These are phyloP conservation scores for Zalerion maritima DNA, from an alignment of 495 filamentous ascomycete species.

Conservation along the genomic window DNA sequence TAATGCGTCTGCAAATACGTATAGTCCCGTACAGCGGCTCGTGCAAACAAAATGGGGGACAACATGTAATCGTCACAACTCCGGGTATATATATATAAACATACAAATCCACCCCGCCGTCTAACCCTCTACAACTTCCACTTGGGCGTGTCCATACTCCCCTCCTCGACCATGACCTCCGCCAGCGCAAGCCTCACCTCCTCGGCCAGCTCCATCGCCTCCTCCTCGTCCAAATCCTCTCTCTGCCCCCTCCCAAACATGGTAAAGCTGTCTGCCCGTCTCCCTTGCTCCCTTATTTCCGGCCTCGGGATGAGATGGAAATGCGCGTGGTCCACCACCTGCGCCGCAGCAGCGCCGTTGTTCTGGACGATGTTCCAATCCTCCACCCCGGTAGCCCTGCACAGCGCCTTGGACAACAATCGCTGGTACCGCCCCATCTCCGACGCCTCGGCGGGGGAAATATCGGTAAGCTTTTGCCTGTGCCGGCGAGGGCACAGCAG, in stretches of 20 bases:
- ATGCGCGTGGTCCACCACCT: constrained; percentile 83
- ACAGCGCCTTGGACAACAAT: constrained; percentile 55
- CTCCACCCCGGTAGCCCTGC: constrained; percentile 43
- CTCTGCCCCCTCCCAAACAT: constrained; percentile 80
- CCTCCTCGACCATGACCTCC: constrained; percentile 34
- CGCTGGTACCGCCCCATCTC: constrained; percentile 62
- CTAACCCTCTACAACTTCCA: too few relatives aligned
- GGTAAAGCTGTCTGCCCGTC: constrained; percentile 41
- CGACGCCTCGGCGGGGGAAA: constrained; percentile 35
- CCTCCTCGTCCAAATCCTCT: constrained; percentile 76
- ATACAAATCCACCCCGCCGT: too few relatives aligned
- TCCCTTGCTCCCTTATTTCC: constrained; percentile 27
- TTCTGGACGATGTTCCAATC: constrained; percentile 95
- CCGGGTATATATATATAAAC: too few relatives aligned
- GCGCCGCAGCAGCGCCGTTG: constrained; percentile 75
- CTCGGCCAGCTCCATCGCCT: constrained; percentile 47
- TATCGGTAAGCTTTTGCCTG: constrained; percentile 54
- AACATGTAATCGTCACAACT: too few relatives aligned
- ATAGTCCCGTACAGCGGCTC: too few relatives aligned
- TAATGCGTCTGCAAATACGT: too few relatives aligned
- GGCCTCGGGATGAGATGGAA: constrained; percentile 81
- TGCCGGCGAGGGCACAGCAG: constrained; percentile 61
- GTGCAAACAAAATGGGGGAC: too few relatives aligned
- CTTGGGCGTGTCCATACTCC: too few relatives aligned
- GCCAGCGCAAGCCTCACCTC: constrained; percentile 47